A percentile compares a stretch with the other conserved stretches of the same genome.
phyloP scores from a whole-genome alignment of 2,329 filamentous ascomycete species.

The Fusarium devonianum region DNA sequence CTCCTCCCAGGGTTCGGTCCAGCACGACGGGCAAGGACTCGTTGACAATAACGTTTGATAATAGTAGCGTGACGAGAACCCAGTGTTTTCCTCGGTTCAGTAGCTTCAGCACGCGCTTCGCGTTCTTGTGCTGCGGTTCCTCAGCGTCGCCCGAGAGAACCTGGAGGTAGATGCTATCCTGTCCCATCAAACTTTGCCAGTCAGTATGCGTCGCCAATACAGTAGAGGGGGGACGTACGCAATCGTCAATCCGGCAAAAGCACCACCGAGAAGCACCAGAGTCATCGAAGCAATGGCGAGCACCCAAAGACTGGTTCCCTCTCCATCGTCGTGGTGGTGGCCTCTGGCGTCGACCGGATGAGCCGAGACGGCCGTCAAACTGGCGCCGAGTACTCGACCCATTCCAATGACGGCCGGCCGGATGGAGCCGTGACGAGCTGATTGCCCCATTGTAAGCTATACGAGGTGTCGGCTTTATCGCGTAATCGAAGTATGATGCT shows the following conservation, averaged over 20 bases:
- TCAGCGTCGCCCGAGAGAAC: conserved; percentile 87
- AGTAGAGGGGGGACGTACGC: conserved; percentile 61
- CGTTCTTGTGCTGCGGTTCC: conserved; percentile 86
- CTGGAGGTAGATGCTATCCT: conserved; percentile 96
- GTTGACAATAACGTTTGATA: conserved; percentile 98
- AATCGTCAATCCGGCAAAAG: conserved; percentile 93
- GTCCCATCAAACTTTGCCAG: conserved; percentile 62
- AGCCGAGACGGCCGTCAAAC: conserved; percentile 57
- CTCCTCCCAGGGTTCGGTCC: conserved; percentile 90
- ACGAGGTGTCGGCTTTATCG: conserved; percentile 3
- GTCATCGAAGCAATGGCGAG: conserved; percentile 80
- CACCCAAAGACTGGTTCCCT: conserved; percentile 76
- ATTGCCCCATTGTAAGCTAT: conserved; percentile 39
- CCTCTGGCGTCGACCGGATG: conserved; percentile 52
- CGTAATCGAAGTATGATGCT: conserved; percentile 5
- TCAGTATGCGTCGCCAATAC: conserved; percentile 31
- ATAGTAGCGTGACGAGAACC: conserved; percentile 91
- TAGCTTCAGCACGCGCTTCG: conserved; percentile 78
- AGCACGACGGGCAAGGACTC: conserved; percentile 95
- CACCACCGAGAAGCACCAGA: conserved; percentile 86
- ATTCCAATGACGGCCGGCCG: conserved; percentile 61
- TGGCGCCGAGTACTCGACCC: conserved; percentile 58
- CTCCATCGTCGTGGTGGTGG: conserved; percentile 57
- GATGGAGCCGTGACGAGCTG: conserved; percentile 49
- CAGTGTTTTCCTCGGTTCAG: conserved; percentile 93